A percentile compares a stretch with the other conserved stretches of the same genome.
Evolutionary conservation across 495 filamentous ascomycete genomes (phyloP).

Genomic region (Astrothelium subdiscretum): DNA sequence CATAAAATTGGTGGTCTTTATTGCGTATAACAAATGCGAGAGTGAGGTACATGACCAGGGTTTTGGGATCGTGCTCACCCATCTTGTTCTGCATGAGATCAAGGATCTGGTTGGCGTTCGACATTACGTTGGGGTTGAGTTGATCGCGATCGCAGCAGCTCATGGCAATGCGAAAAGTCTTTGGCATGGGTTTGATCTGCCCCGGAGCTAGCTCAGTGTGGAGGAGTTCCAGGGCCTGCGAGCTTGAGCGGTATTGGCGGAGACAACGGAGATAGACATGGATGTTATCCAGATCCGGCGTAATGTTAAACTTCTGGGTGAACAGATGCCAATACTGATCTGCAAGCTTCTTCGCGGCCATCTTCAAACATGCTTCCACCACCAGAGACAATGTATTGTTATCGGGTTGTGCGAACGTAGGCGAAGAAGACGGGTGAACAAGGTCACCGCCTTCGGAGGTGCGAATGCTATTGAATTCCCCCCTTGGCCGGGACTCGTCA

Average conservation of each 20-base stretch:
- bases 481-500: constrained; percentile 2
- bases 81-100: constrained; percentile 16
- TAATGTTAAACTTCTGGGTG: constrained; percentile 41
- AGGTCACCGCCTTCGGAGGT: background rate
- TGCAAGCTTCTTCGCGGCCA: constrained; percentile 38
- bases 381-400: constrained; percentile 60
- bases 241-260: constrained; percentile 48
- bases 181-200: constrained; percentile 26
- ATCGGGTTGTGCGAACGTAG: constrained; percentile 41
- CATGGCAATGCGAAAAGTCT: constrained; percentile 62
- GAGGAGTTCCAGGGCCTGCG: constrained; percentile 42
- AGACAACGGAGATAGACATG: constrained; percentile 55
- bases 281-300: constrained; percentile 60
- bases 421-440: constrained; percentile 3
- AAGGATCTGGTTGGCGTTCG: constrained; percentile 19
- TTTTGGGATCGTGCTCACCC: constrained; percentile 31
- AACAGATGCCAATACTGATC: constrained; percentile 64
- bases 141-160: constrained; percentile 56
- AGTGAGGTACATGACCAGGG: constrained; percentile 28
- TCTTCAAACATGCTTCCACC: constrained; percentile 46
- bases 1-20: background rate
- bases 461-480: constrained; percentile 10
- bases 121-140: constrained; percentile 46
- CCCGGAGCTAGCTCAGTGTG: constrained; percentile 32
- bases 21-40: constrained; percentile 17